Conservation (phyloP, 148 eudicot species). For the Camellia lanceoleosa region DNA sequence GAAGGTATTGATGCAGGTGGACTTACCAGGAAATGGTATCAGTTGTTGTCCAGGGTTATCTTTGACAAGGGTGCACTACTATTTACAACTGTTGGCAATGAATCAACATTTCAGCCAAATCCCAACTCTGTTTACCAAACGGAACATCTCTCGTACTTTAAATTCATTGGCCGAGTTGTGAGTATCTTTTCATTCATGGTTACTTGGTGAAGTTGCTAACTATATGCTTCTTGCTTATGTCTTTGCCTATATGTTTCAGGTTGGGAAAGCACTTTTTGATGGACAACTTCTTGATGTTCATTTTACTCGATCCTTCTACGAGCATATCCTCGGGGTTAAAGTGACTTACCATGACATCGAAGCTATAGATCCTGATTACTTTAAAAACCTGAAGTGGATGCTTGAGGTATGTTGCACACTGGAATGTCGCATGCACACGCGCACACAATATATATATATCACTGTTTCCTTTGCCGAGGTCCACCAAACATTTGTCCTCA, state of each 20-base stretch:
- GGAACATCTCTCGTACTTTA: constrained; percentile 97
- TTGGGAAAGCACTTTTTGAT: constrained; percentile 95
- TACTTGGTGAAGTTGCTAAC: neutral
- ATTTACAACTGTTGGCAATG: constrained; percentile 96
- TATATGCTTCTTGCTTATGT: constrained; percentile 21
- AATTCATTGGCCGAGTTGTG: constrained; percentile 97
- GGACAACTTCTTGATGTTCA: constrained; percentile 98
- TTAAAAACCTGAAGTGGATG: constrained; percentile 95
- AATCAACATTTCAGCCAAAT: constrained; percentile 95
- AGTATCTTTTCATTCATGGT: constrained; percentile 33
- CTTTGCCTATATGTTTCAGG: constrained; percentile 43
- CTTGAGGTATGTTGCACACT: constrained; percentile 65
- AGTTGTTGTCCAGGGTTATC: constrained; percentile 84
- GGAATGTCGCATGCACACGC: neutral
- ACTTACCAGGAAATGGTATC: constrained; percentile 98
- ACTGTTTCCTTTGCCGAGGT: neutral
- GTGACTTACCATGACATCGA: constrained; percentile 98
- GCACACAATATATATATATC: neutral
- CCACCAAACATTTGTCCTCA: neutral
- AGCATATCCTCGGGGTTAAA: constrained; percentile 95
- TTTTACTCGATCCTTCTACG: constrained; percentile 95
- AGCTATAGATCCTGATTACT: constrained; percentile 98
- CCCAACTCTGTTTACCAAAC: constrained; percentile 99
- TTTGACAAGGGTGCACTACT: constrained; percentile 95
- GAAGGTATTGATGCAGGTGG: constrained; percentile 99